Base-by-base conservation (phyloP, 2,329 filamentous ascomycete genomes). In the Camillea tinctor region DNA sequence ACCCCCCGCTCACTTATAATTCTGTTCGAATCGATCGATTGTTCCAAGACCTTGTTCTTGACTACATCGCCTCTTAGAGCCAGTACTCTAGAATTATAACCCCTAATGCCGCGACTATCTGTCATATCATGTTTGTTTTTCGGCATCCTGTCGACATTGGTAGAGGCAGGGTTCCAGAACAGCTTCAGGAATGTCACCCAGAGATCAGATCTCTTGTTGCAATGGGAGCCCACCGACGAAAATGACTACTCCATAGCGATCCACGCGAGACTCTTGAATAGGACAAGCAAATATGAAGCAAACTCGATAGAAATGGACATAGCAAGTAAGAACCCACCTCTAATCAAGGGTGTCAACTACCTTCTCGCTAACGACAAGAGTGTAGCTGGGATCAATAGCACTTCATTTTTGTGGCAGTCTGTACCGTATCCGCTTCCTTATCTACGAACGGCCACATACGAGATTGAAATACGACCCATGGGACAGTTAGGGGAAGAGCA, bases 341-440 rank as follows among this genome's bases (percentile, higher is more conserved):
- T 13, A 9, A 3, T 50, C 48, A 24, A 7, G 8, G 7, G n/a
- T 15, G 15, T 56, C 36, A 23, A 48, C 11, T 5, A 6, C 13
- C 19, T 1, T 8, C 4, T 20, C 13, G 13, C 26, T 7, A 51
- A 50, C 56, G 24, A 64, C 40, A 51, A 50, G 11, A 19, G 36
- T 17, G 57, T 20, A 70, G 67, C 40, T 56, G 66, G 59, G 17
- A 56, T 69, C 17, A 63, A 61, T n/a, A 22, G 55, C n/a, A 63
- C 60, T 57, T 67, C 62, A n/a, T 71, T 64, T 54, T 54, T 68
- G 15, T 70, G 66, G 69, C 51, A 56, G 50, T 63, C 54, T 50
- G 36, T 68, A 44, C 68, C 67, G 24, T 66, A 63, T 19, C 69
- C 68, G 19, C 65, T 71, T 6, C 68, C 67, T 13, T 69, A 67